These are phyloP conservation scores for Edaphochlamys debaryana DNA, from an alignment of 139 green algal species.

Conservation along the genomic window DNA sequence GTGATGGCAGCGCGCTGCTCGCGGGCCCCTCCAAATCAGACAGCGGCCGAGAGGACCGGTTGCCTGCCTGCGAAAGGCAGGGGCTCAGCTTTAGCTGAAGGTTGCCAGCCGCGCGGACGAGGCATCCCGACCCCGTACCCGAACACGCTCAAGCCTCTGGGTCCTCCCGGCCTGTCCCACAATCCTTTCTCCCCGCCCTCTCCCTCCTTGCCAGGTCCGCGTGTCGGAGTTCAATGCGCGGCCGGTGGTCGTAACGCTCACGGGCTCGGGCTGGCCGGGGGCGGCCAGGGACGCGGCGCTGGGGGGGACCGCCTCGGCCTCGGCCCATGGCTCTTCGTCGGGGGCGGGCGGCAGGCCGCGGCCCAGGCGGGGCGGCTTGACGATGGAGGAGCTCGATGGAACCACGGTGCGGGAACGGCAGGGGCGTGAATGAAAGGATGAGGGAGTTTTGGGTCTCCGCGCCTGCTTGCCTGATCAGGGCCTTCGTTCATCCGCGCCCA, in stretches of 20 bases:
- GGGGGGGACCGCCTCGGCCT: slow-evolving; percentile 13
- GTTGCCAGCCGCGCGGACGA: too few relatives aligned
- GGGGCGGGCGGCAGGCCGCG: background rate
- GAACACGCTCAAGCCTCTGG: too few relatives aligned
- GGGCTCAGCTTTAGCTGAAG: too few relatives aligned
- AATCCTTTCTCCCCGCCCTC: background rate
- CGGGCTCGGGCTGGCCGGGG: slow-evolving; percentile 52
- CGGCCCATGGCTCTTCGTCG: background rate
- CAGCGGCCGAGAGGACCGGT: too few relatives aligned
- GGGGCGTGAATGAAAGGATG: too few relatives aligned
- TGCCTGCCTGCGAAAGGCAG: too few relatives aligned
- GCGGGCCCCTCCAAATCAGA: too few relatives aligned
- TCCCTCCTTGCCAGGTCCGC: slow-evolving; percentile 39
- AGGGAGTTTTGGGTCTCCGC: too few relatives aligned
- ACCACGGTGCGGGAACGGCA: slow-evolving; percentile 21
- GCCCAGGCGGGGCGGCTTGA: slow-evolving; percentile 16
- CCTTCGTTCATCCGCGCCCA: too few relatives aligned
- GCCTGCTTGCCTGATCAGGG: too few relatives aligned
- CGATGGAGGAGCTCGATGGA: slow-evolving; percentile 55
- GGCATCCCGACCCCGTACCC: too few relatives aligned
- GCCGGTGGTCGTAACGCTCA: slow-evolving; percentile 51
- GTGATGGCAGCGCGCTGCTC: background rate
- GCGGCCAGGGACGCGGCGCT: slow-evolving; percentile 45
- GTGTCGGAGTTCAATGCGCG: slow-evolving; percentile 64
- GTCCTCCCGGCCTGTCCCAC: background rate